These are phyloP conservation scores for Lecanosticta acicola DNA, from an alignment of 2,329 filamentous ascomycete species.

Conservation along the genomic window DNA sequence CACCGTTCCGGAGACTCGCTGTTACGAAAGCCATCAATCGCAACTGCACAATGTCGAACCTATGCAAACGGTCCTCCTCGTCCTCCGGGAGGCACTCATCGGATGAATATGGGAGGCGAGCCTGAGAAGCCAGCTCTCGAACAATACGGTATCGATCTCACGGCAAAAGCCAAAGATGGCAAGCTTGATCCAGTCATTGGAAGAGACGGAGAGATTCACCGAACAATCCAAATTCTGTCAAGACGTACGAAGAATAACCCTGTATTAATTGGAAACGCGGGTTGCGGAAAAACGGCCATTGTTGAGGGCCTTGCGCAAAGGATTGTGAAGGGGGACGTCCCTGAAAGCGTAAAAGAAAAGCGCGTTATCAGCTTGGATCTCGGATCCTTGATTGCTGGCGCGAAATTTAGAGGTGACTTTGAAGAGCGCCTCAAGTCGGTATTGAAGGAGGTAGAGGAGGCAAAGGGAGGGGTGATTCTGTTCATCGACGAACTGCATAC, in stretches of 20 bases:
- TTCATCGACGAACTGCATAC: constrained; percentile 96
- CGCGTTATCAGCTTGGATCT: constrained; percentile 81
- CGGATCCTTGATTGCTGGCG: constrained; percentile 87
- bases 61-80: constrained; percentile 58
- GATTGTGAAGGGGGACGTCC: constrained; percentile 87
- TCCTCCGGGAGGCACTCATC: constrained; percentile 85
- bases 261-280: constrained; percentile 84
- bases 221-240: constrained; percentile 90
- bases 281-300: constrained; percentile 90
- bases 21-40: constrained; percentile 5
- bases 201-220: constrained; percentile 81
- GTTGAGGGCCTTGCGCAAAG: constrained; percentile 83
- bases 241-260: constrained; percentile 93
- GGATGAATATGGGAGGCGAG: constrained; percentile 78
- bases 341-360: constrained; percentile 94
- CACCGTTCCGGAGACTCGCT: constrained; percentile 84
- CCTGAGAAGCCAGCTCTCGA: constrained; percentile 81
- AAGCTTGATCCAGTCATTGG: constrained; percentile 96
- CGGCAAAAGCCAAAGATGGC: constrained; percentile 73
- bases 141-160: constrained; percentile 86
- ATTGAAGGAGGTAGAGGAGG: constrained; percentile 82
- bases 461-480: constrained; percentile 81
- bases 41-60: constrained; percentile 37
- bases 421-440: constrained; percentile 91
- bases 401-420: constrained; percentile 93